Evolutionary conservation across 2,329 filamentous ascomycete species (phyloP).

Genomic region (Zarea fungicola): DNA sequence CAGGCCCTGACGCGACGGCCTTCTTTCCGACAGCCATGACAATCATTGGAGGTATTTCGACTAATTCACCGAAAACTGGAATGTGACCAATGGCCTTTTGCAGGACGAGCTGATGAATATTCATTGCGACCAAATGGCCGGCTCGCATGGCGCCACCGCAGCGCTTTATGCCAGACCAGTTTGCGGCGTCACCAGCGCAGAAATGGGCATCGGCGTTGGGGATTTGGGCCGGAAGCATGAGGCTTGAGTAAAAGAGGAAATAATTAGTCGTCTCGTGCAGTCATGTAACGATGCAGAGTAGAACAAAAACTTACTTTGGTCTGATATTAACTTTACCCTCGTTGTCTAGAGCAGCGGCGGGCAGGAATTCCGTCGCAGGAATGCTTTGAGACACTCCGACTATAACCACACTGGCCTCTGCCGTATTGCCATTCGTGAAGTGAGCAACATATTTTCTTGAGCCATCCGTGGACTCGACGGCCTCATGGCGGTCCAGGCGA

Average conservation of each 20-base stretch:
- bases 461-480: conserved; percentile 40
- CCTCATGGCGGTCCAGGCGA: conserved; percentile 46
- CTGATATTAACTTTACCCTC: conserved; percentile 62
- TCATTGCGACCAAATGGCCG: conserved; percentile 60
- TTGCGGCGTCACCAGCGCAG: conserved; percentile 64
- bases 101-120: conserved; percentile 60
- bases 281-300: too few species aligned
- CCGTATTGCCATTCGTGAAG: conserved; percentile 53
- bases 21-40: conserved; percentile 66
- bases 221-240: conserved; percentile 48
- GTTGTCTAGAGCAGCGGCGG: conserved; percentile 50
- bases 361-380: conserved; percentile 60
- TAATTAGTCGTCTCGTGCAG: too few species aligned
- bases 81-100: conserved; percentile 30
- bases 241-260: too few species aligned
- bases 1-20: conserved; percentile 57
- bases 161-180: conserved; percentile 75
- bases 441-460: conserved; percentile 41
- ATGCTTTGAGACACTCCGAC: conserved; percentile 61
- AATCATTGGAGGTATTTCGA: conserved; percentile 59
- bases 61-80: conserved; percentile 44
- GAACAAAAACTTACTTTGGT: conserved; percentile 43
- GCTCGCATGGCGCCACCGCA: conserved; percentile 73
- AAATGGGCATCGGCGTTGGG: conserved; percentile 59
- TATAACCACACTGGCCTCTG: conserved; percentile 60